A percentile compares a stretch with the other conserved stretches of the same genome.
phyloP scores from a whole-genome alignment of 306 rosid genomes.

The Cucumis sativus region DNA sequence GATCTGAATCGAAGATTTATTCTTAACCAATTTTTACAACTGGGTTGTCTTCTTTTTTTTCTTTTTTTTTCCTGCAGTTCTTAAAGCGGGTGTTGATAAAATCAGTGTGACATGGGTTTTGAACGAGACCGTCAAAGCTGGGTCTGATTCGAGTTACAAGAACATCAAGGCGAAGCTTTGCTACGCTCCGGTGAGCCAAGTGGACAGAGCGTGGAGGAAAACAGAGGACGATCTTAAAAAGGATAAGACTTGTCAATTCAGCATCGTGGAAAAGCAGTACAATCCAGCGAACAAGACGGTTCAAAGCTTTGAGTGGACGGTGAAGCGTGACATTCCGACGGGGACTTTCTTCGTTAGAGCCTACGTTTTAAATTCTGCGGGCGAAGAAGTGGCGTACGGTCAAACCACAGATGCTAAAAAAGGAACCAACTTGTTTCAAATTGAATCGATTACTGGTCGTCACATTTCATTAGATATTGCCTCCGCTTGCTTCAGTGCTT shows the following conservation, averaged over 20 bases:
- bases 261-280: slow-evolving; percentile 37
- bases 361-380: slow-evolving; percentile 42
- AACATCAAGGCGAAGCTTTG: slow-evolving; percentile 54
- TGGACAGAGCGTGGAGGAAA: slow-evolving; percentile 82
- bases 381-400: slow-evolving; percentile 45
- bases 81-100: slow-evolving; percentile 47
- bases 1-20: not conserved
- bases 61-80: slow-evolving; percentile 28
- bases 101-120: slow-evolving; percentile 53
- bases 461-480: slow-evolving; percentile 60
- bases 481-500: slow-evolving; percentile 65
- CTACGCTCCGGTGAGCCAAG: slow-evolving; percentile 75
- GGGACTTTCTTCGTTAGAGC: slow-evolving; percentile 82
- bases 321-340: slow-evolving; percentile 41
- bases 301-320: slow-evolving; percentile 31
- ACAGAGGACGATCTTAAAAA: slow-evolving; percentile 41
- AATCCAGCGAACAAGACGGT: slow-evolving; percentile 31
- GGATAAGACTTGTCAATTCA: slow-evolving; percentile 73
- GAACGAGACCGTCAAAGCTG: slow-evolving; percentile 33
- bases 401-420: slow-evolving; percentile 37
- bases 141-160: slow-evolving; percentile 51
- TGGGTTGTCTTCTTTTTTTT: not conserved
- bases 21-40: not conserved
- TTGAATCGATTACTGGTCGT: slow-evolving; percentile 62
- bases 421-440: slow-evolving; percentile 36